A percentile compares a stretch with the other conserved stretches of the same genome.
These are phyloP conservation scores for Calonectria montana DNA, from an alignment of 2,329 filamentous ascomycete species.

Conservation along the genomic window DNA sequence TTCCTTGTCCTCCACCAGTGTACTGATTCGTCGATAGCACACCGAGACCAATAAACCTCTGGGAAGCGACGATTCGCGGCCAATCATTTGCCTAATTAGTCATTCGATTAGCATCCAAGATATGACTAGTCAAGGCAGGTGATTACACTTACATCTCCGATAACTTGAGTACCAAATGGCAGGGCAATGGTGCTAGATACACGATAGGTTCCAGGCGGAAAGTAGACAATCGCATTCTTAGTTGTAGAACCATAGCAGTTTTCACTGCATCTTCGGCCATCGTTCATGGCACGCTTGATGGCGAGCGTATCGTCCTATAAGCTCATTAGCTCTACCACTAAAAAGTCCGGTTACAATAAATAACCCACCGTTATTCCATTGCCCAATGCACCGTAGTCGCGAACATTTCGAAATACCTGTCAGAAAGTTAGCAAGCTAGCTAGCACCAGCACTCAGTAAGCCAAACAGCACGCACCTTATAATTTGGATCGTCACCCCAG, in stretches of 20 bases:
- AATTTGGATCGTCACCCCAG: constrained; percentile 37
- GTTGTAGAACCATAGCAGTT: constrained; percentile 46
- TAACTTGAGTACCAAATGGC: constrained; percentile 72
- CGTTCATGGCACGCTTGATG: constrained; percentile 59
- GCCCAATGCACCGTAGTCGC: constrained; percentile 51
- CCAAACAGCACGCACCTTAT: constrained; percentile 5
- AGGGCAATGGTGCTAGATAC: constrained; percentile 67
- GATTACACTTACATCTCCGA: constrained; percentile 45
- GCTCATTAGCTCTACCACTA: not conserved
- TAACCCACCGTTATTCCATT: constrained; percentile 24
- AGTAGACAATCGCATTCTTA: constrained; percentile 42
- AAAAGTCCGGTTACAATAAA: not conserved
- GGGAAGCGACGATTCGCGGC: constrained; percentile 63
- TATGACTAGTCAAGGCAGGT: not conserved
- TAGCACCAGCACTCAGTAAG: not conserved
- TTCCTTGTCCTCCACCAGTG: constrained; percentile 38
- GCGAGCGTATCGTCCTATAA: constrained; percentile 63
- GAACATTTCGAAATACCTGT: constrained; percentile 50
- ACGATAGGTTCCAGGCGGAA: constrained; percentile 64
- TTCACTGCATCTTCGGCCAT: constrained; percentile 48
- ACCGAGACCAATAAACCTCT: constrained; percentile 65
- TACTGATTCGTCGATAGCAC: constrained; percentile 52
- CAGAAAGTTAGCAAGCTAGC: not conserved
- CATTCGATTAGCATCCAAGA: not conserved
- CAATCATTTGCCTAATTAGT: constrained; percentile 39